Base-by-base conservation (phyloP, 805 yeast species). In the Kodamaea laetipori region DNA sequence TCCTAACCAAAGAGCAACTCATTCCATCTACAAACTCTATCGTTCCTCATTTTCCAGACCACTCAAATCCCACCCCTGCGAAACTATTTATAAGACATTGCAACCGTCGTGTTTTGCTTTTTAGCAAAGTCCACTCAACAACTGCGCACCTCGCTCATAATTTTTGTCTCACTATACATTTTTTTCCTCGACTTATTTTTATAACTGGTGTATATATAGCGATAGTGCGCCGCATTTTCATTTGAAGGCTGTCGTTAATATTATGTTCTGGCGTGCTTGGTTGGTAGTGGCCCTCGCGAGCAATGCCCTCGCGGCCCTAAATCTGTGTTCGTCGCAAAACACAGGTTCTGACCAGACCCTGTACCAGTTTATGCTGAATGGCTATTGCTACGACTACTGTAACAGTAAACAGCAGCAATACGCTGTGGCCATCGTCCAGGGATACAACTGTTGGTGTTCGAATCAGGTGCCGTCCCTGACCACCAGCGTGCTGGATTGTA, bases 371-470 rank as follows among this genome's bases (percentile, higher is more conserved):
- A 65, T 68, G 74, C 70, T 77, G 23, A 76, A 71, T 50, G 89
- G 89, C 3, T 56, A 54, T 8, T 82, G 89, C 55, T 53, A 68
- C 2, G 67, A 63, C 35, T 58, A 64, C 15, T 82, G 88, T 54
- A 12, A 43, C 1, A 49, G 44, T 6, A 42, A 49, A n/a, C n/a
- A n/a, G n/a, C n/a, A n/a, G n/a, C 76, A 76, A 6, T 74, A 65
- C 48, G 69, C 78, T 7, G 78, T 71, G 45, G 88, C 80, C 12
- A 71, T 82, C 31, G 60, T 82, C 27, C 80, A 68, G 50, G 70
- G 67, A n/a, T 48, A 62, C 28, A 28, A 64, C 36, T 82, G 89
- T 58, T 83, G 84, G 83, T 82, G 89, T 56, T 71, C 86, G 4
- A 71, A 81, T 53, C 48, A 54, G 6, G 59, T 72, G 15, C 87